Base-by-base conservation (phyloP, 2,329 filamentous ascomycete species). In the Verruconis gallopava region DNA sequence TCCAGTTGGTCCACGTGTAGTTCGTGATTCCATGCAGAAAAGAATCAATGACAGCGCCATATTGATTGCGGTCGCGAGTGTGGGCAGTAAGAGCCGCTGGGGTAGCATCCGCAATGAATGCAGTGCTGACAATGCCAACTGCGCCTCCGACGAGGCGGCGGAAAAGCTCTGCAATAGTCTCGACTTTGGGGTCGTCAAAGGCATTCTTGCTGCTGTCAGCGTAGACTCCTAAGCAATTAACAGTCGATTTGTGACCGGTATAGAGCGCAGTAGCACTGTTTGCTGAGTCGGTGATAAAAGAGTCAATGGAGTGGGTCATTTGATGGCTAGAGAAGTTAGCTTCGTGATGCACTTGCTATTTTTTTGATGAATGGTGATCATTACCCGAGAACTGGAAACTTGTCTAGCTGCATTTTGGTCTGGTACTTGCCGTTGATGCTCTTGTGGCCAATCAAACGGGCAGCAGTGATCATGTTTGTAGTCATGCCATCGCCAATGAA, bases 241-340 rank as follows among this genome's bases (percentile, higher is more conserved):
- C 83, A 0, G 77, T 81, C 53, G 75, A 81, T 70, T 91, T 91
- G 67, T 91, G 84, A 22, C 85, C 85, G 18, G 74, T 77, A 65
- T 89, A 91, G 14, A 91, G 67, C 13, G 84, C 81, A 34, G 80
- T 84, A 3, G 84, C 84, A 4, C 80, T 85, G 64, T 91, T 91
- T 61, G 85, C 85, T 46, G 79, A 85, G 59, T 91, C 84, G 28
- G 84, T 91, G 56, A 91, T 89, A 68, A 83, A 89, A 38, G 70
- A 77, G 63, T 89, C 83, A 55, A 91, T 75, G 1, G 82, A 88
- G 62, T 89, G 83, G 9, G 84, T 88, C 72, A 91, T 89, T 63
- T 89, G 84, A 59, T 93, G 85, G 15, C 85, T n/a, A n/a, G n/a
- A n/a, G n/a, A n/a, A n/a, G n/a, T n/a, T n/a, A n/a, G n/a, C n/a